phyloP scores from a whole-genome alignment of 257 asterid genomes.

The Ballota nigra region DNA sequence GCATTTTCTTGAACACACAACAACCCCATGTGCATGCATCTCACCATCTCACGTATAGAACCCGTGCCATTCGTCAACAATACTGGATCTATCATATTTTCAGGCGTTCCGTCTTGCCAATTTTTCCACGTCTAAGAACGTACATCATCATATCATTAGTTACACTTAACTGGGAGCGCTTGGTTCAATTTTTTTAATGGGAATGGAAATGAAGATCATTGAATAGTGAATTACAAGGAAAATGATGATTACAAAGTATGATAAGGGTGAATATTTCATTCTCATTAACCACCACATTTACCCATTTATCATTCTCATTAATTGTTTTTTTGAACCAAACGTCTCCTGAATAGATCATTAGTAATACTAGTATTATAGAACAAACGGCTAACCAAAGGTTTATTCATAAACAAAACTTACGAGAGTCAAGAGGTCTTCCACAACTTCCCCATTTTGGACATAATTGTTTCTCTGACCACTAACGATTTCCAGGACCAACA shows the following conservation, averaged over 20 bases:
- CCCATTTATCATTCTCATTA: too few relatives aligned
- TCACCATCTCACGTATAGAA: conserved; percentile 10
- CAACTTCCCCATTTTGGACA: conserved; percentile 16
- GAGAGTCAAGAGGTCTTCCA: conserved; percentile 23
- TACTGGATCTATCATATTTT: conserved; percentile 15
- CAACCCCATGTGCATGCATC: conserved; percentile 26
- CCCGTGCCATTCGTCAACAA: conserved; percentile 1
- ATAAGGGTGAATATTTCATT: too few relatives aligned
- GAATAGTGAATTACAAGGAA: too few relatives aligned
- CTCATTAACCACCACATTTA: too few relatives aligned
- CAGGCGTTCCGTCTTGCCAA: conserved; percentile 18
- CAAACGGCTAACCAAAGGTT: neutral
- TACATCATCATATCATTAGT: neutral
- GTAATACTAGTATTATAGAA: neutral
- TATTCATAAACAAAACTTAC: conserved; percentile 15
- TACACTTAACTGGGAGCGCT: neutral
- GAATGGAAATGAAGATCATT: too few relatives aligned
- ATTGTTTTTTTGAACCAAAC: too few relatives aligned
- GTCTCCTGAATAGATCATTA: neutral
- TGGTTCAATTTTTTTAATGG: too few relatives aligned
- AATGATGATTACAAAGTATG: too few relatives aligned
- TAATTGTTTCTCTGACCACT: conserved; percentile 23
- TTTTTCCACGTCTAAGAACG: conserved; percentile 23
- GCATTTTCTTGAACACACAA: conserved; percentile 28
- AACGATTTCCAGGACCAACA: conserved; percentile 24